Evolutionary conservation across 208 protist genomes (phyloP).

Genomic region (Trichomonas vaginalis): DNA sequence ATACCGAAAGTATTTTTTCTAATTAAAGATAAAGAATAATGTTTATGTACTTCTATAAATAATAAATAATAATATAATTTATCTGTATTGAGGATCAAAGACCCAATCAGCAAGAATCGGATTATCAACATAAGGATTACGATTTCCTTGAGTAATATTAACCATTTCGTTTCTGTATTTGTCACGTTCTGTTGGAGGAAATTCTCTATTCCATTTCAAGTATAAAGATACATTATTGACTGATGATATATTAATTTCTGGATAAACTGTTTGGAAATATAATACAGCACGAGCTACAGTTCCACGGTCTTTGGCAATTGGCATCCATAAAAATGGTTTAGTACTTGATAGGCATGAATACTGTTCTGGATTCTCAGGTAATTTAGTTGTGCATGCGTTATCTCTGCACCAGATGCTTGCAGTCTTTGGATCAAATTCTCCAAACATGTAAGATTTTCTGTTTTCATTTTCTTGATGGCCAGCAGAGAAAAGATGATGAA

Average conservation of each 20-base stretch:
- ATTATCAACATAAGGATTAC: conserved; percentile 12
- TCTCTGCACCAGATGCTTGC: not conserved
- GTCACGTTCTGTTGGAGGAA: not conserved
- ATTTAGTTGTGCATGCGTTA: not conserved
- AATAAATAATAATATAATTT: too few species aligned
- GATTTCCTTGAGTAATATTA: not conserved
- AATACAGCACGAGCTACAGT: not conserved
- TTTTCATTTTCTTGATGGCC: not conserved
- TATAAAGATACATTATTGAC: not conserved
- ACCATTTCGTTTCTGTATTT: not conserved
- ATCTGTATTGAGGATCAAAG: not conserved
- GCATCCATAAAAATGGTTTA: not conserved
- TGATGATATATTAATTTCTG: not conserved
- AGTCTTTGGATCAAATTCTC: not conserved
- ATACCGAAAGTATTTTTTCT: too few species aligned
- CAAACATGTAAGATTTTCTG: not conserved
- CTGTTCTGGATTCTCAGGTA: not conserved
- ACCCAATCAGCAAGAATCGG: not conserved
- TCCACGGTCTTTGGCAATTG: not conserved
- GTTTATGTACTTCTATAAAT: too few species aligned
- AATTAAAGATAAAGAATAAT: too few species aligned
- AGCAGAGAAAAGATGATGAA: not conserved
- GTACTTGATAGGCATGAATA: not conserved
- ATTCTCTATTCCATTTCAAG: not conserved
- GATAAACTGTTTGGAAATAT: not conserved